Evolutionary conservation across 2,329 filamentous ascomycete species (phyloP).

Genomic region (Apiospora phragmitis): DNA sequence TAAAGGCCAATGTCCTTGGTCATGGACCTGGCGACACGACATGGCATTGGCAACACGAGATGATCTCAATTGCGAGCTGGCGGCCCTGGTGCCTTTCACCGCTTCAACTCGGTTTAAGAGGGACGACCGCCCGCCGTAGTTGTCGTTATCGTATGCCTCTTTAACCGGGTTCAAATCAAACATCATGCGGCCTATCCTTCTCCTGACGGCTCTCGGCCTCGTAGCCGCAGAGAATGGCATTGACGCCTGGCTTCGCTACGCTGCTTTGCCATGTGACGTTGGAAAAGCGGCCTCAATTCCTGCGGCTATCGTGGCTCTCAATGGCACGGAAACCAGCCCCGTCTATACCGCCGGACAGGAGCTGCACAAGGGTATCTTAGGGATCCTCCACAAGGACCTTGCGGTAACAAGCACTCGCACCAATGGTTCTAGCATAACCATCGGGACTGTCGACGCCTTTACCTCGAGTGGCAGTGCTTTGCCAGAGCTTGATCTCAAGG

Average conservation of each 20-base stretch:
- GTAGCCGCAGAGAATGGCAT: conserved; percentile 47
- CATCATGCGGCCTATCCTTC: conserved; percentile 1
- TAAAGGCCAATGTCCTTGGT: background rate
- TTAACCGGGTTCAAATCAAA: background rate
- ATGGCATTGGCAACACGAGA: background rate
- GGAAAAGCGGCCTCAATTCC: conserved; percentile 44
- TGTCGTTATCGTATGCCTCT: background rate
- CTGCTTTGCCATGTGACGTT: conserved; percentile 41
- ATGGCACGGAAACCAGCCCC: conserved; percentile 53
- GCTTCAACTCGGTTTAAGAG: background rate
- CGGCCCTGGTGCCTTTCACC: background rate
- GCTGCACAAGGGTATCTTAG: conserved; percentile 55
- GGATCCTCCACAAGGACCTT: conserved; percentile 55
- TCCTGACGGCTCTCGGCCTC: conserved; percentile 21
- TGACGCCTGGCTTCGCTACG: conserved; percentile 55
- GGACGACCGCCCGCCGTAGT: background rate
- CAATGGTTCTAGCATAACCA: conserved; percentile 39
- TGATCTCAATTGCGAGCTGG: background rate
- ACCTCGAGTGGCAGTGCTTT: conserved; percentile 33
- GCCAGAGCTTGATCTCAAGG: conserved; percentile 37
- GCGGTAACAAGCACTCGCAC: conserved; percentile 25
- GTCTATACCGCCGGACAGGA: conserved; percentile 61
- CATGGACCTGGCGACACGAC: background rate
- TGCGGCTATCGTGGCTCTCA: conserved; percentile 51
- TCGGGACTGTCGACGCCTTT: conserved; percentile 50